Evolutionary conservation across 2,329 filamentous ascomycete species (phyloP).

Genomic region (Fusarium oxysporum): DNA sequence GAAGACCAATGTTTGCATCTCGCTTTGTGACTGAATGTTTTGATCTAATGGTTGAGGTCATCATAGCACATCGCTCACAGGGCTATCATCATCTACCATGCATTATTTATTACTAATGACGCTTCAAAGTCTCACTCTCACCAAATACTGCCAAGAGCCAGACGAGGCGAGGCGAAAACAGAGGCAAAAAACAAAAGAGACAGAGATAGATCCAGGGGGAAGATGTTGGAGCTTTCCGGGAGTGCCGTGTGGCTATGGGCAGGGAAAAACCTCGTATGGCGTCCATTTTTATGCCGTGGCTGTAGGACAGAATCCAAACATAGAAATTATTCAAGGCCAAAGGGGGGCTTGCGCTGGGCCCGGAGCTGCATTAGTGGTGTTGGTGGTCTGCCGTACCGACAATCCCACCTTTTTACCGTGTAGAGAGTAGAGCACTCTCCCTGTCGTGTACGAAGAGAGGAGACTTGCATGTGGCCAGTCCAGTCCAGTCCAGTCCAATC

Average conservation of each 20-base stretch:
- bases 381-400: constrained; percentile 24
- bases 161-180: constrained; percentile 6
- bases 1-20: not conserved
- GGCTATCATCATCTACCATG: not conserved
- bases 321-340: constrained; percentile 37
- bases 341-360: constrained; percentile 30
- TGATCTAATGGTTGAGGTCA: not conserved
- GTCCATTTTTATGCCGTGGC: constrained; percentile 39
- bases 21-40: no score
- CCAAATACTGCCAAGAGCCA: constrained; percentile 6
- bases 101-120: constrained; percentile 10
- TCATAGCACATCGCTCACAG: not conserved
- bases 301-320: constrained; percentile 44
- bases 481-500: not conserved
- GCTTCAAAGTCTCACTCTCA: not conserved
- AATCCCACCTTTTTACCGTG: constrained; percentile 19
- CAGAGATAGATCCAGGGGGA: constrained; percentile 18
- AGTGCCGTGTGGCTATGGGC: constrained; percentile 43
- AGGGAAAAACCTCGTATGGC: constrained; percentile 41
- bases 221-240: constrained; percentile 19
- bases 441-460: constrained; percentile 15
- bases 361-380: constrained; percentile 23
- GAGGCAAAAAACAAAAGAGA: not conserved
- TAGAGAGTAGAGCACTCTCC: constrained; percentile 9
- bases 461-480: constrained; percentile 39